Percentiles rank a stretch among this genome's conserved stretches.
phyloP scores from a whole-genome alignment of 805 yeast species.

The Kodamaea restingae region DNA sequence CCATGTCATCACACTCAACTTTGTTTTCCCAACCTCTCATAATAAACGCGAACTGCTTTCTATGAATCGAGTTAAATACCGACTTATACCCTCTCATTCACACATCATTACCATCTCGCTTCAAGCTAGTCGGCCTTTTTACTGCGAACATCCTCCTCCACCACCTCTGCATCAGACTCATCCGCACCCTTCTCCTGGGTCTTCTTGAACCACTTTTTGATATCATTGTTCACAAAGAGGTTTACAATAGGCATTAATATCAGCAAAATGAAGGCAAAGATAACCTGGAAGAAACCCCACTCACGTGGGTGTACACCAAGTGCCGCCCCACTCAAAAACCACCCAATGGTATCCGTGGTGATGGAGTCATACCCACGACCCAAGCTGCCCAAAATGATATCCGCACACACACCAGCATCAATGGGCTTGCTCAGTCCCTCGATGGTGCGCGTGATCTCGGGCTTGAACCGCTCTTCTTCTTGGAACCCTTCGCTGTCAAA shows the following conservation, averaged over 20 bases:
- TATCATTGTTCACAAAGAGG: conserved; percentile 48
- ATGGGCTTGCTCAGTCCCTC: conserved; percentile 84
- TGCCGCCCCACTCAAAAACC: conserved; percentile 65
- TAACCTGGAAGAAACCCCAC: conserved; percentile 45
- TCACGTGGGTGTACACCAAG: conserved; percentile 69
- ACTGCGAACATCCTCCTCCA: no score
- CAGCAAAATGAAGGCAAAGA: conserved; percentile 35
- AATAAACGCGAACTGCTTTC: no score
- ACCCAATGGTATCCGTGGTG: conserved; percentile 81
- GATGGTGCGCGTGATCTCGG: conserved; percentile 71
- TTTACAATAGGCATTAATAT: conserved; percentile 53
- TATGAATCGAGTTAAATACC: no score
- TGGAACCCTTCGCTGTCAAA: conserved; percentile 83
- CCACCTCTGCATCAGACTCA: not conserved
- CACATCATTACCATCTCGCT: no score
- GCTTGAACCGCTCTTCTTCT: conserved; percentile 80
- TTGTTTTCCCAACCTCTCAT: no score
- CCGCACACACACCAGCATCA: conserved; percentile 62
- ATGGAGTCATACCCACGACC: conserved; percentile 66
- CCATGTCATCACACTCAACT: no score
- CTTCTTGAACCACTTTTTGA: conserved; percentile 44
- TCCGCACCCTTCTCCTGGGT: not conserved
- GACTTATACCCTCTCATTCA: no score
- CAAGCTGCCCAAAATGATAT: conserved; percentile 51
- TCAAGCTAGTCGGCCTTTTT: no score